Evolutionary conservation across 805 yeast genomes (phyloP).

Genomic region (Yarrowia sp.): DNA sequence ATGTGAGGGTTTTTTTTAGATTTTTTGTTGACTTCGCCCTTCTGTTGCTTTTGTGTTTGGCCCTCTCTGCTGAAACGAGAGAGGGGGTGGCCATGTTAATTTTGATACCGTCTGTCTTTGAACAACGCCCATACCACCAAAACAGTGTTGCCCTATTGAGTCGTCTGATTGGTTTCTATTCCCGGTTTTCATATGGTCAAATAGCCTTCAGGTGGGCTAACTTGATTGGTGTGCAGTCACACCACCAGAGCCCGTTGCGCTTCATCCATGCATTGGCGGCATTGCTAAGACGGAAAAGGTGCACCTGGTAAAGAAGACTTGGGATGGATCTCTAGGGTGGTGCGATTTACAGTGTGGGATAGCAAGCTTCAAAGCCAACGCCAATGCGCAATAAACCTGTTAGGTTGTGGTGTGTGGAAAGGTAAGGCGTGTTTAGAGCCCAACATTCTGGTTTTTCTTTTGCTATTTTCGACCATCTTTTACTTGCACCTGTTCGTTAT

Average conservation of each 20-base stretch:
- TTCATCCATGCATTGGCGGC: not conserved
- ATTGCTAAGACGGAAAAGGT: not conserved
- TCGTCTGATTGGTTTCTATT: not conserved
- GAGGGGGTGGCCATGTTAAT: not conserved
- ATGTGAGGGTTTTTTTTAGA: constrained; percentile 6
- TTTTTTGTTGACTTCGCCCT: too few species aligned
- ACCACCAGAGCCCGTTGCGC: constrained; percentile 6
- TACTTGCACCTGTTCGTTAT: too few species aligned
- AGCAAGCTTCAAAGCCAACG: not conserved
- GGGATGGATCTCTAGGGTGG: too few species aligned
- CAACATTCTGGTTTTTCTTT: not conserved
- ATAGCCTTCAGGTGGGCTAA: not conserved
- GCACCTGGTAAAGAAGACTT: not conserved
- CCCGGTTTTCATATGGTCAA: not conserved
- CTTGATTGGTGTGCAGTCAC: not conserved
- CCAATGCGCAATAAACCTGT: not conserved
- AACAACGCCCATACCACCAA: not conserved
- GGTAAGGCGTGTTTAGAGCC: not conserved
- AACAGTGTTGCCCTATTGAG: not conserved
- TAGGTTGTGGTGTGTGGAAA: not conserved
- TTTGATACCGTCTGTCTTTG: not conserved
- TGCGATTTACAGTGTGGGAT: not conserved
- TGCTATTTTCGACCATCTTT: not conserved
- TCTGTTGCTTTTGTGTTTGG: not conserved
- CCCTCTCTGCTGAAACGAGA: not conserved